A percentile compares a stretch with the other conserved stretches of the same genome.
Conservation (phyloP, 495 filamentous ascomycete genomes). For the Trichoderma erinaceum region DNA sequence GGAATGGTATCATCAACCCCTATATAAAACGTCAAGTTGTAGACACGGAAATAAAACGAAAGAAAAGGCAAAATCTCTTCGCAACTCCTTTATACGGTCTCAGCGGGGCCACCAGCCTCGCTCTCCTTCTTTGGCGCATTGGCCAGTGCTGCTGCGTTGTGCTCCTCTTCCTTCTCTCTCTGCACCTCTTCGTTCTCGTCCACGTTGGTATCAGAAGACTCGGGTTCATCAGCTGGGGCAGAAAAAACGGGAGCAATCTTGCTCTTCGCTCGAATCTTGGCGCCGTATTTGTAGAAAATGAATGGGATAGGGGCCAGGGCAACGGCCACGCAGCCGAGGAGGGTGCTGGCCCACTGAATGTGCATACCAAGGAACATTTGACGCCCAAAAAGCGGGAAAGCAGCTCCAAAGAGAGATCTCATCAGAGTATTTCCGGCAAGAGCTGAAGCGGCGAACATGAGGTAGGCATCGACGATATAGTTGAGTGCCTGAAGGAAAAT, state of each 20-base stretch:
- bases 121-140: neutral
- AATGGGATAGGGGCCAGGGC: constrained; percentile 70
- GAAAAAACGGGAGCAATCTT: constrained; percentile 54
- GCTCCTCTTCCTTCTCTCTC: neutral
- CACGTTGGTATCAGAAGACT: neutral
- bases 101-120: neutral
- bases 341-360: constrained; percentile 69
- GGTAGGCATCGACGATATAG: constrained; percentile 82
- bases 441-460: constrained; percentile 83
- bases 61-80: neutral
- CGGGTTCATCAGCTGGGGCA: neutral
- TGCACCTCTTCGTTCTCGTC: neutral
- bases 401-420: constrained; percentile 67
- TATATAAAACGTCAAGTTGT: neutral
- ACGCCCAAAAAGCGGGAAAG: constrained; percentile 73
- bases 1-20: neutral
- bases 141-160: neutral
- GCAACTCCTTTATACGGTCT: neutral
- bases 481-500: constrained; percentile 85
- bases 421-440: constrained; percentile 88
- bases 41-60: neutral
- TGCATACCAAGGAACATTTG: constrained; percentile 77
- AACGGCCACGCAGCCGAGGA: constrained; percentile 68
- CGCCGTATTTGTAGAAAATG: constrained; percentile 57
- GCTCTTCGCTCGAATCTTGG: constrained; percentile 57